Base-by-base conservation (phyloP, 2,329 filamentous ascomycete species). In the Penicillium sp. region DNA sequence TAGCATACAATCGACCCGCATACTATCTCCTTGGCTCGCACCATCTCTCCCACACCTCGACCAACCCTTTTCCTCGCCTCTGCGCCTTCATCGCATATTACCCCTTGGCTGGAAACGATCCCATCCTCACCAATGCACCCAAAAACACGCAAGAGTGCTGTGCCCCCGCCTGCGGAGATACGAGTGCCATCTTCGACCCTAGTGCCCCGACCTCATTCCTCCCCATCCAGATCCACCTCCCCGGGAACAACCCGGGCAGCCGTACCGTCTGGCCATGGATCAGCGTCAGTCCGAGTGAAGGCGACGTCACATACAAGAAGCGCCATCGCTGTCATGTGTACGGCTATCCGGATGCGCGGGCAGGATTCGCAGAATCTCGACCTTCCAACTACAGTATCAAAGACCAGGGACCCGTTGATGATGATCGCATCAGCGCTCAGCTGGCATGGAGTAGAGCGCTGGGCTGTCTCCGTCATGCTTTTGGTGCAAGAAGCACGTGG, bases 321-420 rank as follows among this genome's bases (percentile, higher is more conserved):
- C 56, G 60, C 4, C 64, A 66, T 41, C 56, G 58, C 9, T 66
- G 64, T 38, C 55, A 66, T 42, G 45, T 74, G 9, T 81, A 76
- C 62, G 71, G 72, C 4, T 83, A 83, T 60, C 73, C 76, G 2
- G 74, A 74, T 44, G 78, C 67, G 0, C 68, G 77, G 36, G 65
- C 78, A 0, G 85, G 86, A 0, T 89, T 89, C 50, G 85, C 84
- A 0, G 84, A 88, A 65, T 74, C 39, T 61, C 84, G 9, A 76
- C 83, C 2, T 76, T 81, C 53, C 85, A 81, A 55, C 11, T 40
- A 29, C 5, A 41, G 41, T 33, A 45, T 45, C 13, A 39, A 24
- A 25, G 46, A 47, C n/a, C 13, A 1, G 9, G 37, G 36, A 3
- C 44, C 37, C n/a, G 27, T 33, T 29, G 37, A 50, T 7, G 6